A percentile compares a stretch with the other conserved stretches of the same genome.
phyloP scores from a whole-genome alignment of 1,284 basidiomycete genomes.

The Ceratobasidium sp. region DNA sequence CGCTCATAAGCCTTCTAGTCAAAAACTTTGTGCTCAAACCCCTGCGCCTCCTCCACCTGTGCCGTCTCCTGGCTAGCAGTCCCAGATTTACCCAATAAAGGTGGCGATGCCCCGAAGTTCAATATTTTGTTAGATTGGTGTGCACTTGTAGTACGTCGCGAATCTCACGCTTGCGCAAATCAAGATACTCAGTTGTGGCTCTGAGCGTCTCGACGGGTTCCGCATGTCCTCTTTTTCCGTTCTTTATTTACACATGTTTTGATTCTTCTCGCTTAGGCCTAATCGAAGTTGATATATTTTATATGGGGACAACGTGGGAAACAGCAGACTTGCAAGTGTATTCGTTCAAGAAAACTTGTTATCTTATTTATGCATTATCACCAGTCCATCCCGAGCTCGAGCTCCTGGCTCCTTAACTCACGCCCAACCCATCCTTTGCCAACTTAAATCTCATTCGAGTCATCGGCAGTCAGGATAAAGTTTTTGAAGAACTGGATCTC shows the following conservation, averaged over 20 bases:
- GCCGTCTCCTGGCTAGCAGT: constrained; percentile 16
- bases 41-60: constrained; percentile 10
- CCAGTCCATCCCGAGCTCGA: too few species aligned
- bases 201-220: constrained; percentile 68
- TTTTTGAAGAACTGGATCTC: constrained; percentile 55
- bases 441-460: constrained; percentile 44
- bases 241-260: neutral
- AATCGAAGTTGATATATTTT: too few species aligned
- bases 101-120: too few species aligned
- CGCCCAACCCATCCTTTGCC: too few species aligned
- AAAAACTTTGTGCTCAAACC: constrained; percentile 18
- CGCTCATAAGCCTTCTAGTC: constrained; percentile 6
- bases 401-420: too few species aligned
- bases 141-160: constrained; percentile 75
- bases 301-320: neutral
- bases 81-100: too few species aligned
- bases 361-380: too few species aligned
- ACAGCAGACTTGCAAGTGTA: too few species aligned
- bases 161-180: constrained; percentile 82
- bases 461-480: constrained; percentile 55
- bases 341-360: too few species aligned
- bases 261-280: neutral
- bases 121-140: constrained; percentile 1
- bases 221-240: constrained; percentile 59
- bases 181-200: constrained; percentile 81